A percentile compares a stretch with the other conserved stretches of the same genome.
These are phyloP conservation scores for Setaria italica DNA, from an alignment of 202 grass and related monocot species.

Conservation along the genomic window DNA sequence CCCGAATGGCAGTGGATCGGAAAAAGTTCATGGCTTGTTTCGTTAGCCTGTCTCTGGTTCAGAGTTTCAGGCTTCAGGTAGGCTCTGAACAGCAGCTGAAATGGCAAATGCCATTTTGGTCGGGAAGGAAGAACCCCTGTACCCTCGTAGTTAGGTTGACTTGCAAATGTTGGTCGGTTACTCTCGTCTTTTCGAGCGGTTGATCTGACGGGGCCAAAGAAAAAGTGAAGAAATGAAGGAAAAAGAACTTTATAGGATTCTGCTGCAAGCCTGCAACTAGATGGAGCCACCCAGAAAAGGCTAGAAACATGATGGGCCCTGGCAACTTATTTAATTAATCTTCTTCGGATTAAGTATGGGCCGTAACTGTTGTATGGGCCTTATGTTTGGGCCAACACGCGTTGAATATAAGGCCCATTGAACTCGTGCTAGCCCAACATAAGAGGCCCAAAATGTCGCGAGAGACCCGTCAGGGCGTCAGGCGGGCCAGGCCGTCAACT, in stretches of 20 bases:
- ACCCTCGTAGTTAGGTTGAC: too few relatives aligned
- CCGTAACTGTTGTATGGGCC: not conserved
- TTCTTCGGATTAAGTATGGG: not conserved
- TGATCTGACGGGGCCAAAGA: not conserved
- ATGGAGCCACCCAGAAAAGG: not conserved
- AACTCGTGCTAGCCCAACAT: too few relatives aligned
- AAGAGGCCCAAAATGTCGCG: too few relatives aligned
- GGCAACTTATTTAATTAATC: not conserved
- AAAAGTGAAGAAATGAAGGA: not conserved
- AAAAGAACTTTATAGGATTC: not conserved
- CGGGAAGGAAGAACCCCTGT: not conserved
- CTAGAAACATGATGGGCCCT: not conserved
- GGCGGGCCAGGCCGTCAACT: too few relatives aligned
- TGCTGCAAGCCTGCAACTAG: not conserved
- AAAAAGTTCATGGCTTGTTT: conserved; percentile 30
- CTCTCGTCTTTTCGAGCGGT: too few relatives aligned
- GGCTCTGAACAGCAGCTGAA: not conserved
- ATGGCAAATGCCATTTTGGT: not conserved
- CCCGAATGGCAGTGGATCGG: not conserved
- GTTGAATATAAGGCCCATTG: too few relatives aligned
- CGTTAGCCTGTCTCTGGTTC: not conserved
- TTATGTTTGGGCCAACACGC: too few relatives aligned
- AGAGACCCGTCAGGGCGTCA: too few relatives aligned
- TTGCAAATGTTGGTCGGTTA: not conserved
- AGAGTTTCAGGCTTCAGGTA: not conserved